phyloP scores from a whole-genome alignment of 2,329 filamentous ascomycete genomes.

The Xylariaceae sp. region DNA sequence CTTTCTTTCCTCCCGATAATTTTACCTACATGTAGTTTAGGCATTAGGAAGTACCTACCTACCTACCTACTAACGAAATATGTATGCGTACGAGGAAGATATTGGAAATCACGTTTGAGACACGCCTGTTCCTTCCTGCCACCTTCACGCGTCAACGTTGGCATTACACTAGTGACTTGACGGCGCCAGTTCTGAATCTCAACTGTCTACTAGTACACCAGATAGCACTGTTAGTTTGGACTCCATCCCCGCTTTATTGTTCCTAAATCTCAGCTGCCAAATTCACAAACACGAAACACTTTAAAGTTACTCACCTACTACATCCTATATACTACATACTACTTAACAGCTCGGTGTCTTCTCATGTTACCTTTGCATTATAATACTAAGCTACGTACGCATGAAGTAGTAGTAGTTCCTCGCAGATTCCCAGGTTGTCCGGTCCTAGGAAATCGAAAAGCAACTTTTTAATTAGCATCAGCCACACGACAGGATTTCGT shows the following conservation, averaged over 20 bases:
- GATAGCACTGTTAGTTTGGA: constrained; percentile 3
- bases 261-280: not conserved
- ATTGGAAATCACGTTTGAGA: not conserved
- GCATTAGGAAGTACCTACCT: too few species aligned
- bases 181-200: not conserved
- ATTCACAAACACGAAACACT: constrained; percentile 3
- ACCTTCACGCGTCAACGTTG: not conserved
- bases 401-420: not conserved
- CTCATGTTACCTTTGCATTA: not conserved
- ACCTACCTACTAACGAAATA: too few species aligned
- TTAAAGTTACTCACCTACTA: constrained; percentile 6
- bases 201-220: not conserved
- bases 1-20: not conserved
- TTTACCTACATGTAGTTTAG: not conserved
- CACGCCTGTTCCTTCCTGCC: not conserved
- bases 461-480: constrained; percentile 27
- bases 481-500: constrained; percentile 19
- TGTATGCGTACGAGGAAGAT: too few species aligned
- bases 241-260: constrained; percentile 12
- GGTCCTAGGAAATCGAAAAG: constrained; percentile 14
- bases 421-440: constrained; percentile 9
- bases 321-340: not conserved
- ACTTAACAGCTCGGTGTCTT: not conserved
- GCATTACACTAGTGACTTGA: not conserved
- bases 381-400: not conserved